Conservation (phyloP, 176 grass and related monocot genomes). For the Oryza punctata region DNA sequence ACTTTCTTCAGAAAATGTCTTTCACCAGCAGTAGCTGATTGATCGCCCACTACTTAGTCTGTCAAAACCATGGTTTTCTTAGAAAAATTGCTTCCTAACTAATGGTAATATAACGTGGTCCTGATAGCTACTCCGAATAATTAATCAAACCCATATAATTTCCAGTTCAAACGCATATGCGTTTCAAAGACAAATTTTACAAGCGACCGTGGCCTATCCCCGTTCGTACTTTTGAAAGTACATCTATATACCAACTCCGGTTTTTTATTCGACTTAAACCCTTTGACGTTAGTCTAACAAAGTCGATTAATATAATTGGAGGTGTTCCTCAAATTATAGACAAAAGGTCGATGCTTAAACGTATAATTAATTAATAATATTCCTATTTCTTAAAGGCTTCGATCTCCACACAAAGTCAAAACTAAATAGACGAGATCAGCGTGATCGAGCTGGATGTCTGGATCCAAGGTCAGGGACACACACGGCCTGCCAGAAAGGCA, state of each 20-base stretch:
- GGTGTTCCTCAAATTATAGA: not conserved
- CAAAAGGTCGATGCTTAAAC: not conserved
- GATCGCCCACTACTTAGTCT: not conserved
- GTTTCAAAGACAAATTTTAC: slow-evolving; percentile 21
- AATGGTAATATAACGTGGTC: not conserved
- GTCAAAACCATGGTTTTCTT: not conserved
- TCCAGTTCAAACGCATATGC: slow-evolving; percentile 23
- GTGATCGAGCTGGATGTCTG: not conserved
- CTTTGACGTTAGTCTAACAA: not conserved
- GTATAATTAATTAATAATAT: not conserved
- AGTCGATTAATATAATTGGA: not conserved
- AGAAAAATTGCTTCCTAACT: not conserved
- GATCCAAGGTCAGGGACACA: not conserved
- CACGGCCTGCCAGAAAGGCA: not conserved
- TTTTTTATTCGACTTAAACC: not conserved
- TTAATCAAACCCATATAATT: not conserved
- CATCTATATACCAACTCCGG: not conserved
- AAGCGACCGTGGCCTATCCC: not conserved
- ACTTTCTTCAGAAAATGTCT: not conserved
- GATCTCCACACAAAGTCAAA: not conserved
- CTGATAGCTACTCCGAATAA: not conserved
- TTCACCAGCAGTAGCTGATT: not conserved
- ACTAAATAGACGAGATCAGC: not conserved
- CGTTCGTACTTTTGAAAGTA: not conserved
- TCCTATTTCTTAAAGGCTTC: not conserved